A percentile compares a stretch with the other conserved stretches of the same genome.
Conservation (phyloP, 2,329 filamentous ascomycete species). For the Diaporthe sp. region DNA sequence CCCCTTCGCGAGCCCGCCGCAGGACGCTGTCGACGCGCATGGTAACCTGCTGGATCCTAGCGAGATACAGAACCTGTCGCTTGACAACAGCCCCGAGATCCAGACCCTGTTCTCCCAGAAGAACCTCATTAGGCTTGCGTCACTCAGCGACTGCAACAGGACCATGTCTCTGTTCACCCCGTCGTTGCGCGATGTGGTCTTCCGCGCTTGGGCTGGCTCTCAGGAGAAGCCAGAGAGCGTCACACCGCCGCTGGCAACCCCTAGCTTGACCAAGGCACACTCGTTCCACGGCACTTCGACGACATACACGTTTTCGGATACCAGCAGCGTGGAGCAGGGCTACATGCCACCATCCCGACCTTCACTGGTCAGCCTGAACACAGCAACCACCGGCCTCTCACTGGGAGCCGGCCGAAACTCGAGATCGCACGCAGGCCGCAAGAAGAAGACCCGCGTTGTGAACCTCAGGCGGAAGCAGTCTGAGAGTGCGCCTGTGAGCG, state of each 20-base stretch:
- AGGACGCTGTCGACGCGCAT: conserved; percentile 84
- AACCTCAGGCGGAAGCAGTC: conserved; percentile 78
- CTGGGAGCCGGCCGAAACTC: conserved; percentile 71
- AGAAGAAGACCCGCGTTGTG: conserved; percentile 87
- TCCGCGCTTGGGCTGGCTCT: conserved; percentile 89
- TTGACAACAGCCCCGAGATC: conserved; percentile 84
- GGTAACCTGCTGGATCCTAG: conserved; percentile 82
- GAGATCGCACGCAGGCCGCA: conserved; percentile 74
- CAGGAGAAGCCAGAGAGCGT: conserved; percentile 75
- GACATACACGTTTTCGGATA: conserved; percentile 81
- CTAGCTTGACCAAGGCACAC: conserved; percentile 71
- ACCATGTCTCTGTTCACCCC: conserved; percentile 94
- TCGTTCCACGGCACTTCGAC: conserved; percentile 71
- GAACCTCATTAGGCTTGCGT: conserved; percentile 86
- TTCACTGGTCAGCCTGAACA: conserved; percentile 72
- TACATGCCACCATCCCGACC: conserved; percentile 74
- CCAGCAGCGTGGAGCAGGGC: conserved; percentile 72
- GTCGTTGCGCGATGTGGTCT: conserved; percentile 89
- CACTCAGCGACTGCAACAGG: conserved; percentile 87
- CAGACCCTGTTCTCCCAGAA: conserved; percentile 96
- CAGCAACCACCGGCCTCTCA: conserved; percentile 72
- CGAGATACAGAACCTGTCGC: conserved; percentile 80
- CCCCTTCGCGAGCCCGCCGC: conserved; percentile 83
- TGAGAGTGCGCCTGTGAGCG: conserved; percentile 58
- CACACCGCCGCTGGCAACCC: conserved; percentile 61